These are phyloP conservation scores for Suillus subluteus DNA, from an alignment of 768 basidiomycete species.

Conservation along the genomic window DNA sequence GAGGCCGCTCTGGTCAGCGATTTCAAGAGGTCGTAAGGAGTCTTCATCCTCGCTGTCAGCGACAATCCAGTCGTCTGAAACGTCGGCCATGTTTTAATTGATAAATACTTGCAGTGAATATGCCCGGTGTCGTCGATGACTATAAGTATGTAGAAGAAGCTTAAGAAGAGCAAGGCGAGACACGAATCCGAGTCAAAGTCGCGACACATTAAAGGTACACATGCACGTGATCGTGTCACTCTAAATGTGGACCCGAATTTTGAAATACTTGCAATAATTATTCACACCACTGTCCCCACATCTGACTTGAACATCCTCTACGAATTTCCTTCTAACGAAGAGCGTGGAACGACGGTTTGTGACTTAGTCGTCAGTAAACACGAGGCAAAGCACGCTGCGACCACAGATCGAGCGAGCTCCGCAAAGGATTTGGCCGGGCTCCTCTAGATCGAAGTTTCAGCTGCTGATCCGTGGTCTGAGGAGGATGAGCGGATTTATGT, in stretches of 20 bases:
- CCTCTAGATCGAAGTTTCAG: too few relatives aligned
- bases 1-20: background rate
- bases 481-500: too few relatives aligned
- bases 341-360: too few relatives aligned
- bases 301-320: too few relatives aligned
- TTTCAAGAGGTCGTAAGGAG: background rate
- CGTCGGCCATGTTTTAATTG: slow-evolving; percentile 13
- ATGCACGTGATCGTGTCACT: background rate
- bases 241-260: background rate
- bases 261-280: too few relatives aligned
- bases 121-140: slow-evolving; percentile 4
- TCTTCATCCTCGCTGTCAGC: slow-evolving; percentile 52
- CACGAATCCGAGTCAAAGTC: background rate
- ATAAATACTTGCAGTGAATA: background rate
- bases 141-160: background rate
- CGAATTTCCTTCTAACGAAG: too few relatives aligned
- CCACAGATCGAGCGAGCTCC: too few relatives aligned
- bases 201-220: background rate
- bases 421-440: too few relatives aligned
- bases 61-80: slow-evolving; percentile 45
- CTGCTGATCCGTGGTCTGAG: too few relatives aligned
- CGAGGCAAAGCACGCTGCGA: too few relatives aligned
- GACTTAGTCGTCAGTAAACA: too few relatives aligned
- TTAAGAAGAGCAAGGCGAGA: background rate
- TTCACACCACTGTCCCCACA: too few relatives aligned